Base-by-base conservation (phyloP, 768 basidiomycete species). In the Pulveroboletus sp. region DNA sequence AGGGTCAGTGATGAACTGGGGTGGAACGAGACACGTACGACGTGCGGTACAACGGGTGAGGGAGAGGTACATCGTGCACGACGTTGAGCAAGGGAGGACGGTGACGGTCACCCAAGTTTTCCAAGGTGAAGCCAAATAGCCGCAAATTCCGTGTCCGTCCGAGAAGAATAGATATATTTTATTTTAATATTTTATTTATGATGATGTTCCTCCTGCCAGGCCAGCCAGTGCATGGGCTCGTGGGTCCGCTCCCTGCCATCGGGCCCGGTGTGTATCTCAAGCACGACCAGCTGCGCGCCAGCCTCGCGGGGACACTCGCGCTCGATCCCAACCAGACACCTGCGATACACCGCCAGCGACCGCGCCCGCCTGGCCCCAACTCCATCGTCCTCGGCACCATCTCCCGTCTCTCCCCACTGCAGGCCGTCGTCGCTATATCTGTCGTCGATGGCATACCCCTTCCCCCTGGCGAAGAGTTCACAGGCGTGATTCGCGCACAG, bases 381-480 rank as follows among this genome's bases (percentile, higher is more conserved):
- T 83, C 89, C n/a, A 68, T 88, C 36, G 80, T 94, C 26, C 78
- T 94, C 33, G 93, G 93, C 26, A 81, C 81, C 27, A 78, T 96
- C 28, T 87, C 85, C 6, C 84, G 93, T 11, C 73, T 95, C 41
- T 89, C 89, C 0, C 90, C 93, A 1, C 67, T 82, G 51, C 90
- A 94, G 66, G 93, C 93, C 1, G 75, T 82, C 46, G 69, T 96
- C 17, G 83, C 89, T 3, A 92, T 96, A 56, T 80, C 83, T 21
- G 86, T 92, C 7, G 91, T 94, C 36, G 92, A 96, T 60, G 91
- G 87, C 14, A 74, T 87, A 13, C 89, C 91, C 2, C 73, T 93
- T 41, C 84, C 89, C 33, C 70, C 75, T 8, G 89, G 90, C 27
- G 92, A 94, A 65, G 93, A 95, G 58, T 95, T 93, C 58, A 83